Evolutionary conservation across 306 rosid species (phyloP).

Genomic region (Quercus ilex): DNA sequence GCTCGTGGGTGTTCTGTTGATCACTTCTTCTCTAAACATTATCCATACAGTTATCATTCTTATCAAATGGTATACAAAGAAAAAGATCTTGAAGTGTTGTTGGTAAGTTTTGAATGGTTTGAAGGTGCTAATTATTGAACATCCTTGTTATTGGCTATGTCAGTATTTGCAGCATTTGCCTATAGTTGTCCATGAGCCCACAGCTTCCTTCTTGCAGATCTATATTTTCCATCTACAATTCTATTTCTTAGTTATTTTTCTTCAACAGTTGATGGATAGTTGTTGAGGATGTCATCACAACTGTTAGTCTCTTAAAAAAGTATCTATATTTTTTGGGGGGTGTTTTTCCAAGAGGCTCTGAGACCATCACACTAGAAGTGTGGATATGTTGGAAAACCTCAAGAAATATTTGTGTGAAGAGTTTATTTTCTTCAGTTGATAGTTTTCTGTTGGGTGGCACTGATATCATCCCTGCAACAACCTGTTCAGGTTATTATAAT

Average conservation of each 20-base stretch:
- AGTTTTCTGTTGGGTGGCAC: background rate
- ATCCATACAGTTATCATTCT: constrained; percentile 63
- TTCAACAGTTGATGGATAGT: background rate
- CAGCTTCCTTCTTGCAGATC: background rate
- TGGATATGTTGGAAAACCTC: background rate
- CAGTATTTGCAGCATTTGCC: background rate
- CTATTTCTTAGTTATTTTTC: background rate
- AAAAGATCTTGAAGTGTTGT: constrained; percentile 48
- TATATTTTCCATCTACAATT: background rate
- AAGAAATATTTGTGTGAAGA: background rate
- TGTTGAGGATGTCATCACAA: background rate
- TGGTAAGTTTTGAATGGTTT: constrained; percentile 48
- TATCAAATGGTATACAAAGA: constrained; percentile 57
- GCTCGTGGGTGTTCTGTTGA: constrained; percentile 59
- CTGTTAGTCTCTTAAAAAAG: background rate
- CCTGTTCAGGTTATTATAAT: background rate
- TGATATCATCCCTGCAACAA: background rate
- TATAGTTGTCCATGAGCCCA: background rate
- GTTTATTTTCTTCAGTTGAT: background rate
- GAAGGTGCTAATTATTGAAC: background rate
- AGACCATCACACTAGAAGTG: background rate
- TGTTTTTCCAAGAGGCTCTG: background rate
- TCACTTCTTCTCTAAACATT: constrained; percentile 70
- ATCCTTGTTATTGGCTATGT: background rate
- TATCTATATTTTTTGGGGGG: background rate